Evolutionary conservation across 75 land plant genomes (phyloP).

Genomic region (Selaginella moellendorffii): DNA sequence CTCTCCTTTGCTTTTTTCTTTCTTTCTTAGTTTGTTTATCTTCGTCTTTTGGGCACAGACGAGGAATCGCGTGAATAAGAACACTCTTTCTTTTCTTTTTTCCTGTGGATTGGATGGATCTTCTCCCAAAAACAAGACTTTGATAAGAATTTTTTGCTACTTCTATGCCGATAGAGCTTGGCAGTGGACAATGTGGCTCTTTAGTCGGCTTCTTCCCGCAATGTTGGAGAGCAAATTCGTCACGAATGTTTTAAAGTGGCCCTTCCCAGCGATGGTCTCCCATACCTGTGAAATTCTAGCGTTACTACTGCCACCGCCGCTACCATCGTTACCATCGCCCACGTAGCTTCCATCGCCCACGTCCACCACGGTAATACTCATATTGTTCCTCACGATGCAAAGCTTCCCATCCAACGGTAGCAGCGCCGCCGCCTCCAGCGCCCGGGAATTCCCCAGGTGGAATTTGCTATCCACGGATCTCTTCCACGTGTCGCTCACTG

Average conservation of each 20-base stretch:
- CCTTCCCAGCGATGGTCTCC: slow-evolving; percentile 9
- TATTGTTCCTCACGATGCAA: slow-evolving; percentile 10
- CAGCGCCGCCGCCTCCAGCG: slow-evolving; percentile 2
- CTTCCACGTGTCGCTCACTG: neutral
- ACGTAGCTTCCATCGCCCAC: neutral
- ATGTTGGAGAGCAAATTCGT: slow-evolving; percentile 2
- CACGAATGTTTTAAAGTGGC: slow-evolving; percentile 1
- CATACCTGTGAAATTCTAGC: too few relatives aligned
- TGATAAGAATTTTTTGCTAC: too few relatives aligned
- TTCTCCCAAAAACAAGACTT: too few relatives aligned
- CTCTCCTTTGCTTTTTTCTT: too few relatives aligned
- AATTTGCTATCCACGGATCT: slow-evolving; percentile 6
- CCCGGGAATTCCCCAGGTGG: slow-evolving; percentile 1
- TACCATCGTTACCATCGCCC: neutral
- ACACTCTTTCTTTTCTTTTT: too few relatives aligned
- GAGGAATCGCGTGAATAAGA: too few relatives aligned
- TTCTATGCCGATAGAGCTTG: slow-evolving; percentile 3
- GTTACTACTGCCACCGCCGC: too few relatives aligned
- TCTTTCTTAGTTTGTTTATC: too few relatives aligned
- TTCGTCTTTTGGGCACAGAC: too few relatives aligned
- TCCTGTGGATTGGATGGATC: too few relatives aligned
- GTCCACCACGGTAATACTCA: slow-evolving; percentile 7
- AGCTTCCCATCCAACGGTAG: neutral
- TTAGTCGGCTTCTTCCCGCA: slow-evolving; percentile 3
- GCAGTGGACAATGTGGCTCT: slow-evolving; percentile 8